Evolutionary conservation across 2,329 filamentous ascomycete genomes (phyloP).

Genomic region (Cryphonectria nitschkei): DNA sequence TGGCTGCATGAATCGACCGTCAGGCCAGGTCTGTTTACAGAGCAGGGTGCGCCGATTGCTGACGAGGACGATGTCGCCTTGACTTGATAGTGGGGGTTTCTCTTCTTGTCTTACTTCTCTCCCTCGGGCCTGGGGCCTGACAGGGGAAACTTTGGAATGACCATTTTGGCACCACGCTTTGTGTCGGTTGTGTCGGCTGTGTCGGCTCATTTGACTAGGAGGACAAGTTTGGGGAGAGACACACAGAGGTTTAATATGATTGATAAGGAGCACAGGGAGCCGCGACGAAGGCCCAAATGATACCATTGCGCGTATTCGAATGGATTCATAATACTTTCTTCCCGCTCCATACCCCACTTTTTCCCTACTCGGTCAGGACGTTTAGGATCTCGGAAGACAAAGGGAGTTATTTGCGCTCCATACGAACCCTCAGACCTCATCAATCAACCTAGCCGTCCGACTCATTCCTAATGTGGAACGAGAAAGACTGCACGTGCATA

Average conservation of each 20-base stretch:
- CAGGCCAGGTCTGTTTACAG: neutral
- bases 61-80: neutral
- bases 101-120: neutral
- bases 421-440: neutral
- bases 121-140: neutral
- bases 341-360: too few species aligned
- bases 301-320: slow-evolving; percentile 11
- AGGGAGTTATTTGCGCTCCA: neutral
- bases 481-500: neutral
- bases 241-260: neutral
- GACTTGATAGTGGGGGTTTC: neutral
- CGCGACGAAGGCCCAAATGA: neutral
- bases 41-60: neutral
- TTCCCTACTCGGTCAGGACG: too few species aligned
- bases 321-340: neutral
- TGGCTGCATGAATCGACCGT: neutral
- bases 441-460: neutral
- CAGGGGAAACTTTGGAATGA: neutral
- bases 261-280: neutral
- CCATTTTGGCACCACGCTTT: neutral
- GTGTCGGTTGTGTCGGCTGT: neutral
- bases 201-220: neutral
- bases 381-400: too few species aligned
- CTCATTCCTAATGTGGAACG: neutral
- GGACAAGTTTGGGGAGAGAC: neutral